These are phyloP conservation scores for Pseudoscleropodium purum DNA, from an alignment of 225 moss, liverwort and hornwort genomes.

Conservation along the genomic window DNA sequence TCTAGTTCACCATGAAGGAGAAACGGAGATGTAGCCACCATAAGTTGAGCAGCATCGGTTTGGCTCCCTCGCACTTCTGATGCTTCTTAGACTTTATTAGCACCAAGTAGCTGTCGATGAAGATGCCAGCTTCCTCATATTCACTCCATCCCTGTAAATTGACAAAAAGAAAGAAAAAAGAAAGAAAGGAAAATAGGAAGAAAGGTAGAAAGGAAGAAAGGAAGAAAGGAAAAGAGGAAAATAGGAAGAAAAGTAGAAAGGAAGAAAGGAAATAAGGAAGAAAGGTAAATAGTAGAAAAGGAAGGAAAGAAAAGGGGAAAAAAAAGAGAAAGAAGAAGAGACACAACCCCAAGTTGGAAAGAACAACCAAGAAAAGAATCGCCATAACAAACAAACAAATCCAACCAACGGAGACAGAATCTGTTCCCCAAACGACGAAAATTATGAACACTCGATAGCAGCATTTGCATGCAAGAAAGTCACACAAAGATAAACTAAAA, in stretches of 20 bases:
- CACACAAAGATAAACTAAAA: neutral
- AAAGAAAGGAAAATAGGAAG: too few species aligned
- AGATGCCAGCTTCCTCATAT: neutral
- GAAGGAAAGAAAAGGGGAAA: fast-evolving
- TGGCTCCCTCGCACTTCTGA: neutral
- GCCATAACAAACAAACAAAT: too few species aligned
- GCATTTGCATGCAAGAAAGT: neutral
- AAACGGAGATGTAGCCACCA: neutral
- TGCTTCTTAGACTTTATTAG: neutral
- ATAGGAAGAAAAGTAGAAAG: too few species aligned
- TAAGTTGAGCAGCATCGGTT: neutral
- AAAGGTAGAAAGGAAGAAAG: too few species aligned
- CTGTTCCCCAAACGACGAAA: too few species aligned
- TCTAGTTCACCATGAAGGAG: neutral
- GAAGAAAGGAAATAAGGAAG: neutral
- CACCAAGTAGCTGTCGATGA: neutral
- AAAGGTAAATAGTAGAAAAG: fast-evolving
- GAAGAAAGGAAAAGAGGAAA: too few species aligned
- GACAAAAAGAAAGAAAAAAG: too few species aligned
- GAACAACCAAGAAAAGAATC: neutral
- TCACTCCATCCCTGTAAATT: neutral
- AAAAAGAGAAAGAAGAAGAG: too few species aligned
- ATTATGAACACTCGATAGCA: neutral
- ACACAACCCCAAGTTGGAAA: too few species aligned
- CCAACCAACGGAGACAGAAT: too few species aligned